Evolutionary conservation across 768 basidiomycete species (phyloP).

Genomic region (Arthromyces matolae): DNA sequence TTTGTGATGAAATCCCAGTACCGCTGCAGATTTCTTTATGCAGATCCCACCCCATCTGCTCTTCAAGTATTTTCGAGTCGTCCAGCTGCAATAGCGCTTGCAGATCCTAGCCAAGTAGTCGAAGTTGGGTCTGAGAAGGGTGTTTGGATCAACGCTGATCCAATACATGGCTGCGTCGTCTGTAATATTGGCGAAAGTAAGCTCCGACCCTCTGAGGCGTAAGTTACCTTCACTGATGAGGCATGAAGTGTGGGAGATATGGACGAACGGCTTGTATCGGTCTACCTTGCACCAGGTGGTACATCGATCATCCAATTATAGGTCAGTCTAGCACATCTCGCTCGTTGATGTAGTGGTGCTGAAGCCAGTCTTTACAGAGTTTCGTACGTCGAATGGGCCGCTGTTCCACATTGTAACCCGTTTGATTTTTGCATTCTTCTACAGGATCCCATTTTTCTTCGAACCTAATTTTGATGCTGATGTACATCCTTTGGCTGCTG

Average conservation of each 20-base stretch:
- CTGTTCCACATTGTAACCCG: background rate
- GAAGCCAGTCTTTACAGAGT: conserved; percentile 40
- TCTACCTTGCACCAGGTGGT: conserved; percentile 90
- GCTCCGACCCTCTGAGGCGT: conserved; percentile 19
- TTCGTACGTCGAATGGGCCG: conserved; percentile 53
- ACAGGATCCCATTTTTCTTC: conserved; percentile 88
- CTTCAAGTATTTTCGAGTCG: conserved; percentile 74
- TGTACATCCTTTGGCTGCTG: conserved; percentile 63
- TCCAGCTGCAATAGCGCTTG: conserved; percentile 28
- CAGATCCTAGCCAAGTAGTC: conserved; percentile 35
- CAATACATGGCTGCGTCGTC: conserved; percentile 77
- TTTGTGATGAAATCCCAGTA: background rate
- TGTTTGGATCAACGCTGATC: conserved; percentile 81
- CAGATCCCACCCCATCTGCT: conserved; percentile 76
- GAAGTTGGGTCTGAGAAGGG: conserved; percentile 59
- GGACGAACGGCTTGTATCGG: conserved; percentile 81
- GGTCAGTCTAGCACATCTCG: conserved; percentile 33
- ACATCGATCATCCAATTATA: conserved; percentile 70
- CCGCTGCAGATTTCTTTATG: conserved; percentile 71
- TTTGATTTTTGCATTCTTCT: conserved; percentile 2
- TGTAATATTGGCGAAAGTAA: conserved; percentile 91
- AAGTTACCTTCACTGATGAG: background rate
- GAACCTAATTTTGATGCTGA: conserved; percentile 82
- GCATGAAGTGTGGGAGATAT: conserved; percentile 81
- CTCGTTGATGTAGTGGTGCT: background rate